Evolutionary conservation across 140 eudicot genomes (phyloP).

Genomic region (Oenanthe javanica): DNA sequence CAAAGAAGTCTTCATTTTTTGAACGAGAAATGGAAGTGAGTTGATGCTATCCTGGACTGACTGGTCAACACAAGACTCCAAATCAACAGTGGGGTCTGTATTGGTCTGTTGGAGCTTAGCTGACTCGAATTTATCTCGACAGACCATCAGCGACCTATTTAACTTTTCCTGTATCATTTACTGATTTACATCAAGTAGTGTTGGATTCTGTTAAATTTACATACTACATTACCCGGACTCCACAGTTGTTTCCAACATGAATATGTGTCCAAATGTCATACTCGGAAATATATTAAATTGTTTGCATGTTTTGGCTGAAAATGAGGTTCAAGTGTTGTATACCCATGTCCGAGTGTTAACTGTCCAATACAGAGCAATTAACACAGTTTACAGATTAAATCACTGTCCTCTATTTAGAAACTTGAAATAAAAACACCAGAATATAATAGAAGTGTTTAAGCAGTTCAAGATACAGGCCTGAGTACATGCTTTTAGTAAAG

Average conservation of each 20-base stretch:
- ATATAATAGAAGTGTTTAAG: background rate
- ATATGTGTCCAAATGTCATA: background rate
- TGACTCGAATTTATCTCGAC: slow-evolving; percentile 89
- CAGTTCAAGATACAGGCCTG: background rate
- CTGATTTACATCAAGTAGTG: background rate
- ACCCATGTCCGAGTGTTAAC: background rate
- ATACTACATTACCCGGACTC: background rate
- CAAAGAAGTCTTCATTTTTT: slow-evolving; percentile 55
- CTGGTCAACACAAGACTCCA: slow-evolving; percentile 84
- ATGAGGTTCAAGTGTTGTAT: background rate
- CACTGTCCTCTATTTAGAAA: background rate
- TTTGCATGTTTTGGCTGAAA: background rate
- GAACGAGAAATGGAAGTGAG: slow-evolving; percentile 65
- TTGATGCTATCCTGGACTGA: slow-evolving; percentile 61
- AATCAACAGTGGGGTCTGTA: slow-evolving; percentile 40
- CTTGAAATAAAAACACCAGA: background rate
- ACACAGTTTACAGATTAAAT: background rate
- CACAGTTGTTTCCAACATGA: background rate
- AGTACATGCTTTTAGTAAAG: background rate
- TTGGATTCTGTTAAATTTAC: background rate
- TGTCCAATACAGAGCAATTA: background rate
- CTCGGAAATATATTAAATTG: background rate
- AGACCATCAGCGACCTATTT: slow-evolving; percentile 72
- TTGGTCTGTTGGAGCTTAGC: slow-evolving; percentile 58
- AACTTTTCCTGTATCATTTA: slow-evolving; percentile 51